Conservation (phyloP, 2,329 filamentous ascomycete species). For the Colletotrichum tropicicola region DNA sequence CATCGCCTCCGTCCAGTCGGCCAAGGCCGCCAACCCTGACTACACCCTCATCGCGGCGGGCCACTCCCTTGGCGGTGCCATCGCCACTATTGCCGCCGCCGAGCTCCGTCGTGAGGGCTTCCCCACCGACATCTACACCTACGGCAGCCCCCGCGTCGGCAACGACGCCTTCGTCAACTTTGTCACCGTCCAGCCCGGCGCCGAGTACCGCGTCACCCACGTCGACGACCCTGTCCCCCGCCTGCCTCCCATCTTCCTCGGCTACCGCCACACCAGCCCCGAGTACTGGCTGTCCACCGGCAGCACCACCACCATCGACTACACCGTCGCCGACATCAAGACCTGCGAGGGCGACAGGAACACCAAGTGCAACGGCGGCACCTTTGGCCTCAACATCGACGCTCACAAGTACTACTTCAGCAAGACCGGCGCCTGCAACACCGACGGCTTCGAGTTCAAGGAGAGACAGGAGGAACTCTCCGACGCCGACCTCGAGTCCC, state of each 20-base stretch:
- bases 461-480: conserved; percentile 31
- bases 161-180: conserved; percentile 63
- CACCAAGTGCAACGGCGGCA: conserved; percentile 60
- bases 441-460: conserved; percentile 31
- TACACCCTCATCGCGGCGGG: conserved; percentile 69
- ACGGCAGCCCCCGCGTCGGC: conserved; percentile 72
- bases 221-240: conserved; percentile 73
- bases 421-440: conserved; percentile 49
- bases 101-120: conserved; percentile 60
- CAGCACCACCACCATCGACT: conserved; percentile 41
- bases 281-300: conserved; percentile 71
- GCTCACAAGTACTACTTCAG: conserved; percentile 62
- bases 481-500: conserved; percentile 48
- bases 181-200: conserved; percentile 60
- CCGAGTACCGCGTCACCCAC: conserved; percentile 73
- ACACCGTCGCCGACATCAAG: conserved; percentile 49
- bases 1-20: conserved; percentile 52
- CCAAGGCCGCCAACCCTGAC: conserved; percentile 54
- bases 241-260: conserved; percentile 68
- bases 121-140: conserved; percentile 68
- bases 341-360: conserved; percentile 60
- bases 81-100: conserved; percentile 68
- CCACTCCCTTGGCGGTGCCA: conserved; percentile 74
- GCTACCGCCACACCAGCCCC: conserved; percentile 73
- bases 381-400: conserved; percentile 50